phyloP scores from a whole-genome alignment of 139 green algal species.

The Coelastrella sp. region DNA sequence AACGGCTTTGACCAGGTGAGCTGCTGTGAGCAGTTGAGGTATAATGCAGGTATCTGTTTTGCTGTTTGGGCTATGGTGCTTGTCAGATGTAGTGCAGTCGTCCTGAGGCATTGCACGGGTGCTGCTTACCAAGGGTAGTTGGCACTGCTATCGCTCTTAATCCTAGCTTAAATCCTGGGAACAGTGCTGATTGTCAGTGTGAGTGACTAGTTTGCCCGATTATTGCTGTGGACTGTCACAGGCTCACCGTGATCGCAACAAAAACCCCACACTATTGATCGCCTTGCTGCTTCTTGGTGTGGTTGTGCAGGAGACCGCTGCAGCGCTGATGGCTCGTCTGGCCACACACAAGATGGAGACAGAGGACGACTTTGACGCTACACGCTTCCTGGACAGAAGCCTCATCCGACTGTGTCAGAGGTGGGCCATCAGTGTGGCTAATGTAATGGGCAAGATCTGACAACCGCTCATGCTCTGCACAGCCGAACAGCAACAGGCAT shows the following conservation, averaged over 20 bases:
- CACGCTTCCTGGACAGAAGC: slow-evolving; percentile 91
- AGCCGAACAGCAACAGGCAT: too few relatives aligned
- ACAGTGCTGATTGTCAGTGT: too few relatives aligned
- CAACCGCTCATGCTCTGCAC: too few relatives aligned
- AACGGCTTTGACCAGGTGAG: slow-evolving; percentile 91
- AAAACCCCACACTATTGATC: not conserved
- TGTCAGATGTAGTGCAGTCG: not conserved
- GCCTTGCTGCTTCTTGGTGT: slow-evolving; percentile 76
- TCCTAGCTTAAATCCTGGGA: too few relatives aligned
- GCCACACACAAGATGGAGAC: slow-evolving; percentile 90
- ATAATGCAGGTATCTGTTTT: not conserved
- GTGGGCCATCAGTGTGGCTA: not conserved
- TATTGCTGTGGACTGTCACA: too few relatives aligned
- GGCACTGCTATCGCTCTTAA: too few relatives aligned
- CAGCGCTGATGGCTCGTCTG: slow-evolving; percentile 89
- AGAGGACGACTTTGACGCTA: slow-evolving; percentile 98
- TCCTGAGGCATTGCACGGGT: not conserved
- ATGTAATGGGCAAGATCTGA: not conserved
- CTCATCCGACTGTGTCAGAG: slow-evolving; percentile 81
- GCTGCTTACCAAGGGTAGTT: too few relatives aligned
- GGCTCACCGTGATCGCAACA: too few relatives aligned
- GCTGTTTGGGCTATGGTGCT: not conserved
- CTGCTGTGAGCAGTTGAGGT: not conserved
- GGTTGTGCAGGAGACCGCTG: slow-evolving; percentile 82
- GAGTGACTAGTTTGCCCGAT: not conserved